Evolutionary conservation across 2,329 filamentous ascomycete species (phyloP).

Genomic region (Alternaria postmessia): DNA sequence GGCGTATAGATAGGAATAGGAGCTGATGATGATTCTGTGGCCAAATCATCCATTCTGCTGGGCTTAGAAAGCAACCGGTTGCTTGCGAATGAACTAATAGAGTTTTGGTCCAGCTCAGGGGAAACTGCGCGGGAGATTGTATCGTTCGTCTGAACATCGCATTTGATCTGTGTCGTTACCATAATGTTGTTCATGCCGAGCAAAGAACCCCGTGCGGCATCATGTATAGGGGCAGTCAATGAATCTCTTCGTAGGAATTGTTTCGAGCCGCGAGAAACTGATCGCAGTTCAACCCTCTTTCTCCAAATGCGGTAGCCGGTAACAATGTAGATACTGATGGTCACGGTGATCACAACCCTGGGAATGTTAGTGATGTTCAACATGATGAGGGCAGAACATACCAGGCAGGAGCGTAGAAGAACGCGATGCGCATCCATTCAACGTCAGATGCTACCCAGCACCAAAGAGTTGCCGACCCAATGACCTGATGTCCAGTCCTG

Average conservation of each 20-base stretch:
- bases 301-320: slow-evolving; percentile 73
- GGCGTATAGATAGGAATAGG: neutral
- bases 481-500: slow-evolving; percentile 64
- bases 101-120: slow-evolving; percentile 25
- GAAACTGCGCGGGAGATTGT: slow-evolving; percentile 11
- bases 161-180: slow-evolving; percentile 68
- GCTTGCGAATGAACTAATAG: slow-evolving; percentile 43
- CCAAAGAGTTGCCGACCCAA: slow-evolving; percentile 80
- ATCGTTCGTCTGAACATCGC: slow-evolving; percentile 61
- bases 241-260: slow-evolving; percentile 9
- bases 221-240: slow-evolving; percentile 1
- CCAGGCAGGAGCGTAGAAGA: slow-evolving; percentile 79
- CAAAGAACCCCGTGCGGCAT: slow-evolving; percentile 55
- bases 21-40: neutral
- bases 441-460: slow-evolving; percentile 76
- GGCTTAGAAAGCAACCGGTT: slow-evolving; percentile 21
- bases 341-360: slow-evolving; percentile 64
- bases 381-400: slow-evolving; percentile 41
- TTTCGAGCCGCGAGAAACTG: slow-evolving; percentile 25
- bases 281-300: slow-evolving; percentile 65
- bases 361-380: slow-evolving; percentile 14
- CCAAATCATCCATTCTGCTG: neutral
- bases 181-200: slow-evolving; percentile 52
- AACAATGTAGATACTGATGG: slow-evolving; percentile 70
- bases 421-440: slow-evolving; percentile 75